Evolutionary conservation across 192 early-diverging fungal genomes (phyloP).

Genomic region (Coemansia sp.): DNA sequence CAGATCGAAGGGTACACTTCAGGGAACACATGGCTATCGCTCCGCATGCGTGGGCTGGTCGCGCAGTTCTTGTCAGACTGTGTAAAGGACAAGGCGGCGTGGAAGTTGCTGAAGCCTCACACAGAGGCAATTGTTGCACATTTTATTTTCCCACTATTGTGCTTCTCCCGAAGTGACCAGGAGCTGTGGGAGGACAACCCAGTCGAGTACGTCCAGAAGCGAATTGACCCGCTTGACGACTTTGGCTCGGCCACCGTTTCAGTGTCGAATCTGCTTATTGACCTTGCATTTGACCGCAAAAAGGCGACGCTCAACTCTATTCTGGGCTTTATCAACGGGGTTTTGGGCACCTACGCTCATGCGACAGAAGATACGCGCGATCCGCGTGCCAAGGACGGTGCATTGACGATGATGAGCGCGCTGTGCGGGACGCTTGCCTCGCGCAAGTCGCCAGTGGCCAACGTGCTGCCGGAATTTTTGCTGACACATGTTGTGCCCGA

Average conservation of each 20-base stretch:
- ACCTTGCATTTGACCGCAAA: slow-evolving; percentile 74
- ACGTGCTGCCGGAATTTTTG: slow-evolving; percentile 83
- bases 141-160: slow-evolving; percentile 91
- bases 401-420: slow-evolving; percentile 80
- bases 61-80: slow-evolving; percentile 79
- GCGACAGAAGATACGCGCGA: slow-evolving; percentile 67
- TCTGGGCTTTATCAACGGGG: slow-evolving; percentile 73
- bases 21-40: slow-evolving; percentile 70
- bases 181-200: slow-evolving; percentile 92
- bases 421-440: slow-evolving; percentile 69
- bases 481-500: slow-evolving; percentile 86
- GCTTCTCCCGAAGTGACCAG: slow-evolving; percentile 81
- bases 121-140: slow-evolving; percentile 75
- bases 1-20: slow-evolving; percentile 78
- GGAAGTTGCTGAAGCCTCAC: slow-evolving; percentile 88
- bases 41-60: slow-evolving; percentile 67
- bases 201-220: slow-evolving; percentile 86
- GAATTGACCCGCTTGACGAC: slow-evolving; percentile 80
- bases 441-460: slow-evolving; percentile 69
- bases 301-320: slow-evolving; percentile 78
- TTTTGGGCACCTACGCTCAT: slow-evolving; percentile 69
- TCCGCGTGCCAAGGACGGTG: slow-evolving; percentile 84
- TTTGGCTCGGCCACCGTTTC: slow-evolving; percentile 73
- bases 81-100: slow-evolving; percentile 85
- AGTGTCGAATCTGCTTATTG: slow-evolving; percentile 75